Percentiles rank a stretch among this genome's conserved stretches.
Evolutionary conservation across 2,329 filamentous ascomycete species (phyloP).

Genomic region (Amauroascus verrucosus): DNA sequence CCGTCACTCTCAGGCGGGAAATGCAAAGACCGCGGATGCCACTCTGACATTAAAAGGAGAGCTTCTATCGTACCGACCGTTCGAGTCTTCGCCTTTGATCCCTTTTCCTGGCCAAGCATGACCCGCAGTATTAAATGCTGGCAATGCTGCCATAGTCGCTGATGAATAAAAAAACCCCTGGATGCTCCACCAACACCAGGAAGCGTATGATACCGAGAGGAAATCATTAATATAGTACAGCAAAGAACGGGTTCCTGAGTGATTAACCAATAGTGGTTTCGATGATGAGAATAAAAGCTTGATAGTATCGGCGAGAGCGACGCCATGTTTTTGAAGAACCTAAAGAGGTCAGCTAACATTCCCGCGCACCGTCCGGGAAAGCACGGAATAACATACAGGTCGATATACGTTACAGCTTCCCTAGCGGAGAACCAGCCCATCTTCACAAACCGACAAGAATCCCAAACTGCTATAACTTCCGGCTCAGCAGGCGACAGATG

Average conservation of each 20-base stretch:
- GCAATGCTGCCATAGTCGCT: constrained; percentile 46
- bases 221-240: constrained; percentile 46
- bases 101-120: constrained; percentile 46
- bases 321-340: constrained; percentile 44
- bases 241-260: constrained; percentile 45
- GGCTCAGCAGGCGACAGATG: constrained; percentile 23
- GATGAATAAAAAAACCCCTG: constrained; percentile 45
- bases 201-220: constrained; percentile 42
- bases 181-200: constrained; percentile 37
- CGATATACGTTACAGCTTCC: constrained; percentile 45
- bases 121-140: constrained; percentile 45
- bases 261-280: constrained; percentile 41
- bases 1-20: constrained; percentile 45
- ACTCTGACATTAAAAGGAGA: constrained; percentile 44
- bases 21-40: constrained; percentile 46
- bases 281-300: constrained; percentile 42
- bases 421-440: constrained; percentile 48
- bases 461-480: constrained; percentile 39
- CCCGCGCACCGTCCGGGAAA: neutral
- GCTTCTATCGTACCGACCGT: constrained; percentile 46
- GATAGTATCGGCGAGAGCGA: constrained; percentile 43
- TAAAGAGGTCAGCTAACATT: constrained; percentile 12
- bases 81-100: constrained; percentile 40
- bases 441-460: constrained; percentile 43
- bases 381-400: constrained; percentile 30